Percentiles rank a stretch among this genome's conserved stretches.
phyloP scores from a whole-genome alignment of 805 yeast species.

The Wickerhamiella qilinensis region DNA sequence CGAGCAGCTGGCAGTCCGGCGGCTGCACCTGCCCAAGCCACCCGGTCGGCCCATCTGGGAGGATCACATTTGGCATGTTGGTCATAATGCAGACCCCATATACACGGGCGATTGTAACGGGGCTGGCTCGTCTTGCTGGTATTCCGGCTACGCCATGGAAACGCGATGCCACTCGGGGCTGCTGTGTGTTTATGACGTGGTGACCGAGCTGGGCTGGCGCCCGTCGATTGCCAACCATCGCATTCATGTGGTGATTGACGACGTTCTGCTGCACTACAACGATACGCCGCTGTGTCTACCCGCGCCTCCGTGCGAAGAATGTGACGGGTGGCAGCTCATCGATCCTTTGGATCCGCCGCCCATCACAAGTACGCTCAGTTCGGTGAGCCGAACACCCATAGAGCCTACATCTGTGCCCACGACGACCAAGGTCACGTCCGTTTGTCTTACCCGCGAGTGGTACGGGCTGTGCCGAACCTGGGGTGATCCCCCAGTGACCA shows the following conservation, averaged over 20 bases:
- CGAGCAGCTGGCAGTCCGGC: constrained; percentile 62
- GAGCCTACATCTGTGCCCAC: constrained; percentile 4
- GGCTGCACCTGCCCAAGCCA: constrained; percentile 82
- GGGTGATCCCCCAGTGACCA: constrained; percentile 2
- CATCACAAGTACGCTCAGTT: background rate
- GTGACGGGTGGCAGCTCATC: constrained; percentile 65
- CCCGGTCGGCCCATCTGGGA: constrained; percentile 68
- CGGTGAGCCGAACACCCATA: background rate
- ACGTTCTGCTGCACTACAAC: constrained; percentile 55
- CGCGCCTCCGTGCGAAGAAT: constrained; percentile 67
- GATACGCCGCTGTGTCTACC: constrained; percentile 64
- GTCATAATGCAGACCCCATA: constrained; percentile 94
- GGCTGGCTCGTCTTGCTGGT: constrained; percentile 71
- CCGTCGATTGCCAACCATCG: constrained; percentile 78
- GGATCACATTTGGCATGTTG: constrained; percentile 88
- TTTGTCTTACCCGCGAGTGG: constrained; percentile 13
- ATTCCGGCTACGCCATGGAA: constrained; percentile 96
- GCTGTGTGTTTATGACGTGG: constrained; percentile 79
- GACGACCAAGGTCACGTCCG: constrained; percentile 1
- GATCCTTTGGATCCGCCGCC: background rate
- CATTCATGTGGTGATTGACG: constrained; percentile 79
- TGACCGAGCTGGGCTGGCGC: constrained; percentile 79
- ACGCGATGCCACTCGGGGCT: constrained; percentile 86
- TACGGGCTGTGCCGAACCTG: constrained; percentile 14
- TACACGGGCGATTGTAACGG: constrained; percentile 96